Percentiles rank a stretch among this genome's conserved stretches.
Conservation (phyloP, 2,329 filamentous ascomycete species). For the Coccinonectria pachysandricola region DNA sequence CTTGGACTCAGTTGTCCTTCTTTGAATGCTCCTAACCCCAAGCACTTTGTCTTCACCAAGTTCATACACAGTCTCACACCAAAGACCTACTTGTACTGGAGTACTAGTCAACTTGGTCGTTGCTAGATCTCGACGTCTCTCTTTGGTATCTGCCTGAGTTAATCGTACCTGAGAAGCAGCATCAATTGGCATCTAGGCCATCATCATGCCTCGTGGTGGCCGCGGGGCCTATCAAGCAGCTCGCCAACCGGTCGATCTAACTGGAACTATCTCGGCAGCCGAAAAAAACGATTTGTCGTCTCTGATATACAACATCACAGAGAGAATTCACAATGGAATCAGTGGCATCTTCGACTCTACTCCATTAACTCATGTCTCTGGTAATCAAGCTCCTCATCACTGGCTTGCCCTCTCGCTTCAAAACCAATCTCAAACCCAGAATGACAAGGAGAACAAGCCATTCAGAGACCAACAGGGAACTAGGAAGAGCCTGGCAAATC, state of each 20-base stretch:
- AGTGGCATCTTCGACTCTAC: conserved; percentile 41
- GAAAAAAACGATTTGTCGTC: conserved; percentile 43
- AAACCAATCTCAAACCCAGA: conserved; percentile 16
- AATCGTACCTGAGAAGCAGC: background rate
- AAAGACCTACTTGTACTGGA: too few relatives aligned
- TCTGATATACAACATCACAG: conserved; percentile 41
- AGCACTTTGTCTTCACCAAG: too few relatives aligned
- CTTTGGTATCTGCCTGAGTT: too few relatives aligned
- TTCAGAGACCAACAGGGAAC: conserved; percentile 27
- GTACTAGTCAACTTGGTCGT: too few relatives aligned
- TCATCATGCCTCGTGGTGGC: conserved; percentile 30
- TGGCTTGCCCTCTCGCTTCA: conserved; percentile 27
- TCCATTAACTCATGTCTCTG: conserved; percentile 22
- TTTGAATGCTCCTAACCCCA: too few relatives aligned
- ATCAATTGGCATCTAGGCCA: conserved; percentile 1
- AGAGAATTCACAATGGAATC: conserved; percentile 44
- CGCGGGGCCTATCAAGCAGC: conserved; percentile 23
- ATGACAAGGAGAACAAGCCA: conserved; percentile 24
- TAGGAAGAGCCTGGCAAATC: too few relatives aligned
- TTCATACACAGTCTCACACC: too few relatives aligned
- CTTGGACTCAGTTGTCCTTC: too few relatives aligned
- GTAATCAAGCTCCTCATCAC: conserved; percentile 22
- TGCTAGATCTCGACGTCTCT: too few relatives aligned
- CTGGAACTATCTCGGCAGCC: conserved; percentile 33
- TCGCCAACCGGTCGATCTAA: conserved; percentile 41